A percentile compares a stretch with the other conserved stretches of the same genome.
These are phyloP conservation scores for Sarocladiaceae sp. DNA, from an alignment of 2,329 filamentous ascomycete genomes.

Conservation along the genomic window DNA sequence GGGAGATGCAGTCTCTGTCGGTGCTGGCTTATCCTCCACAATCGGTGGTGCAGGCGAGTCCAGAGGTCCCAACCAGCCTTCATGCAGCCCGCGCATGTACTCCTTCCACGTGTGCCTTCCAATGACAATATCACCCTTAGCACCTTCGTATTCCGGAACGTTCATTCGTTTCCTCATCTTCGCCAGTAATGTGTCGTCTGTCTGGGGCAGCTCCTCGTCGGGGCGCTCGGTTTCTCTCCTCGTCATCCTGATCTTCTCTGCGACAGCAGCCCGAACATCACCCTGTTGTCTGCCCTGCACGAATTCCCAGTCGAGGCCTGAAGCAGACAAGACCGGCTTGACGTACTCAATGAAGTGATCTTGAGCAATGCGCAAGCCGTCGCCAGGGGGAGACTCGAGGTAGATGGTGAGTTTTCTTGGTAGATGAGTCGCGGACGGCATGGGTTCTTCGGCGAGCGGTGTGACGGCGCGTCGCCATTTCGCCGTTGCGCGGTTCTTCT, in stretches of 20 bases:
- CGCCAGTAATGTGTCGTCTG: constrained; percentile 53
- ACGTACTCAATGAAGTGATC: constrained; percentile 96
- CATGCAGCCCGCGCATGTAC: constrained; percentile 87
- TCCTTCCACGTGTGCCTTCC: constrained; percentile 97
- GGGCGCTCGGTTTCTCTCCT: constrained; percentile 54
- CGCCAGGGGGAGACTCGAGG: constrained; percentile 79
- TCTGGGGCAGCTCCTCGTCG: constrained; percentile 43
- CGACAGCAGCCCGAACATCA: constrained; percentile 83
- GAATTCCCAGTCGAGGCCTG: constrained; percentile 93
- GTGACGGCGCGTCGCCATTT: constrained; percentile 86
- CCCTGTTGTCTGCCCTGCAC: constrained; percentile 88
- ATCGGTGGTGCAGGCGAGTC: constrained; percentile 47
- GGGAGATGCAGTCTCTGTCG: constrained; percentile 13
- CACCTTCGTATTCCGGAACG: constrained; percentile 66
- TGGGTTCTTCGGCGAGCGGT: constrained; percentile 72
- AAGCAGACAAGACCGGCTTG: constrained; percentile 86
- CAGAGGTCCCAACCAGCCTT: constrained; percentile 91
- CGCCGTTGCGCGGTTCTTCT: constrained; percentile 79
- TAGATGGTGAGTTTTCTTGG: constrained; percentile 84
- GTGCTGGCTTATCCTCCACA: constrained; percentile 18
- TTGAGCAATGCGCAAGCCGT: constrained; percentile 78
- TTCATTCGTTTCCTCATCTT: constrained; percentile 61
- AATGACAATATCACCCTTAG: constrained; percentile 80
- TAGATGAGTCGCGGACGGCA: constrained; percentile 64
- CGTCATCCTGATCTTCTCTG: constrained; percentile 76